Evolutionary conservation across 2,329 filamentous ascomycete genomes (phyloP).

Genomic region (Diaporthe caulivora): DNA sequence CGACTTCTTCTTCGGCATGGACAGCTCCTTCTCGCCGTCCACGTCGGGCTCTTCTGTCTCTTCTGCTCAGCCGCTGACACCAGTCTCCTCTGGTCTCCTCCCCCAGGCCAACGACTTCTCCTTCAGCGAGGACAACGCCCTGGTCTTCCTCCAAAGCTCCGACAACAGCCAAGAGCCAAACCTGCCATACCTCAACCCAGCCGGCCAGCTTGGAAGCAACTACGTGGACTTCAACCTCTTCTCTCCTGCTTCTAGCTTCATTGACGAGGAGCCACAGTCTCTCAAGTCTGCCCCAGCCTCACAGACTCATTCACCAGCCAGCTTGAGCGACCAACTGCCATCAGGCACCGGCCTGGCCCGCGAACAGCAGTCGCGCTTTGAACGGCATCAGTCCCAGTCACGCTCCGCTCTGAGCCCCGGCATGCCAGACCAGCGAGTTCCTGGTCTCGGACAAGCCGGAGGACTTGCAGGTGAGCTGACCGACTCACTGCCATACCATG

Average conservation of each 20-base stretch:
- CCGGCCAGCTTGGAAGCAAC: conserved; percentile 52
- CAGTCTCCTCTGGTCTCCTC: conserved; percentile 32
- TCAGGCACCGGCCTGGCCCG: conserved; percentile 16
- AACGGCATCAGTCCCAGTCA: conserved; percentile 15
- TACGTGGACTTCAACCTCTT: conserved; percentile 70
- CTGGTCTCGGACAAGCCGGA: background rate
- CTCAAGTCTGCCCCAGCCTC: conserved; percentile 39
- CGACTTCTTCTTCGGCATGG: conserved; percentile 36
- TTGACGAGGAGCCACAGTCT: conserved; percentile 60
- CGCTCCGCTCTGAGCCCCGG: conserved; percentile 1
- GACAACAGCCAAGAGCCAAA: conserved; percentile 40
- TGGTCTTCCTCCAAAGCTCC: conserved; percentile 26
- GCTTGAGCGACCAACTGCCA: conserved; percentile 1
- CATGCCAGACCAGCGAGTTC: conserved; percentile 10
- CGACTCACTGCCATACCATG: conserved; percentile 32
- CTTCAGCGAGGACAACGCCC: conserved; percentile 41
- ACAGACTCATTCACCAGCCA: conserved; percentile 1
- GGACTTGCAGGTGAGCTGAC: conserved; percentile 2
- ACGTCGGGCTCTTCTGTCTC: conserved; percentile 35
- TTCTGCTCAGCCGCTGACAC: conserved; percentile 36
- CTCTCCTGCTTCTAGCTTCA: conserved; percentile 61
- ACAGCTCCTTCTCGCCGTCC: conserved; percentile 33
- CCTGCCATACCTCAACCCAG: conserved; percentile 58
- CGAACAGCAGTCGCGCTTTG: conserved; percentile 28
- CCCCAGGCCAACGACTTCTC: conserved; percentile 36